Percentiles rank a stretch among this genome's conserved stretches.
Evolutionary conservation across 1,284 basidiomycete species (phyloP).

Genomic region (Schizophyllum amplum): DNA sequence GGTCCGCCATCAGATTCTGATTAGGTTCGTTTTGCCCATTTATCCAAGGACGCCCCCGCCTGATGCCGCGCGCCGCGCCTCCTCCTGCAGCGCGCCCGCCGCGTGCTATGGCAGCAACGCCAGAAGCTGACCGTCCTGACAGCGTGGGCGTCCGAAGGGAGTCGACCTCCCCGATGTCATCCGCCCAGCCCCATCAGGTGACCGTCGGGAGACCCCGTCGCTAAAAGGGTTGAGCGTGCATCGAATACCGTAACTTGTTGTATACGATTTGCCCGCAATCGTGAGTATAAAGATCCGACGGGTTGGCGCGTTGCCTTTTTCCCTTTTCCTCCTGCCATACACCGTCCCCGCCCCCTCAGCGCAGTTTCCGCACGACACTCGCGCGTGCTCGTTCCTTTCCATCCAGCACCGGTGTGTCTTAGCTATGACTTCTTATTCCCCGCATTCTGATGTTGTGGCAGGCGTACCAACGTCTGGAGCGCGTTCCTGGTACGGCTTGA

Average conservation of each 20-base stretch:
- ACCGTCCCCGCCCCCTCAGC: too few relatives aligned
- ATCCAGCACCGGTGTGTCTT: neutral
- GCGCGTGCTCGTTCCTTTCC: neutral
- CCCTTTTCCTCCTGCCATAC: neutral
- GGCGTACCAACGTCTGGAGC: neutral
- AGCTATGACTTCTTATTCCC: neutral
- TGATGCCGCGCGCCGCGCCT: neutral
- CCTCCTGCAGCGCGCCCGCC: too few relatives aligned
- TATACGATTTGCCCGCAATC: neutral
- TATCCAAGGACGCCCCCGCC: neutral
- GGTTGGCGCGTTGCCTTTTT: neutral
- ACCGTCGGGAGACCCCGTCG: neutral
- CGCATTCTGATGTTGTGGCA: neutral
- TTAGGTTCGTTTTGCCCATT: neutral
- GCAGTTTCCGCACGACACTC: neutral
- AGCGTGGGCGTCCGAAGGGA: neutral
- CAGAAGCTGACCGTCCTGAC: neutral
- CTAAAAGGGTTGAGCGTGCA: neutral
- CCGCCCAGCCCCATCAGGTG: neutral
- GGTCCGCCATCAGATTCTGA: neutral
- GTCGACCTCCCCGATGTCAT: neutral
- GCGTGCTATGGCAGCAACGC: neutral
- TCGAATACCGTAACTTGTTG: neutral
- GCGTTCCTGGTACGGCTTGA: neutral
- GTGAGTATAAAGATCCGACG: neutral